phyloP scores from a whole-genome alignment of 352 stramenopile genomes.

The Saprolegnia parasitica region DNA sequence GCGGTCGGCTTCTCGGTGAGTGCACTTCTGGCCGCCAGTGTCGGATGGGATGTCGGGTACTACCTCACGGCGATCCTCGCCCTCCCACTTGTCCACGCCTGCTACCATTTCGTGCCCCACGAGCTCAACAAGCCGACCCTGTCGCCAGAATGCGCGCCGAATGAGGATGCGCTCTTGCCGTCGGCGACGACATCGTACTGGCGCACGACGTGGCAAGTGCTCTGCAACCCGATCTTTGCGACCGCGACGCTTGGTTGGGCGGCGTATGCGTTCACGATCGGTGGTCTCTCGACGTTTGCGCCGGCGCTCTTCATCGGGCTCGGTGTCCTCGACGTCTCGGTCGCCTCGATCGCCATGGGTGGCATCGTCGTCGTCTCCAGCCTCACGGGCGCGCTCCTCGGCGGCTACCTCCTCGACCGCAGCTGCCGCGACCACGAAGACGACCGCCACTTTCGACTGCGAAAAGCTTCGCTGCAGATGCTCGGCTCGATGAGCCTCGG shows the following conservation, averaged over 20 bases:
- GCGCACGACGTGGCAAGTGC: not conserved
- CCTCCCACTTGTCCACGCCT: slow-evolving; percentile 2
- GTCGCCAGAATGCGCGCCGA: not conserved
- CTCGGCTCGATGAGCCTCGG: slow-evolving; percentile 51
- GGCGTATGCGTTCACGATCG: slow-evolving; percentile 83
- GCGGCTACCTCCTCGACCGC: slow-evolving; percentile 72
- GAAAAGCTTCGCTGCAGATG: slow-evolving; percentile 52
- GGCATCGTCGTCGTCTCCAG: slow-evolving; percentile 75
- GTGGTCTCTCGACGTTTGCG: slow-evolving; percentile 79
- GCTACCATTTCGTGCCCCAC: not conserved
- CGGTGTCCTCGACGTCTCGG: slow-evolving; percentile 79
- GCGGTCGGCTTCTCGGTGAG: slow-evolving; percentile 40
- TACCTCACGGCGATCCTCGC: slow-evolving; percentile 35
- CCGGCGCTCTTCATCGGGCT: slow-evolving; percentile 87
- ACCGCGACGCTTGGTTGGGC: slow-evolving; percentile 59
- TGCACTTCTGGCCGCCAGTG: slow-evolving; percentile 25
- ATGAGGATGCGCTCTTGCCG: not conserved
- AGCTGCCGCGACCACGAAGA: slow-evolving; percentile 36
- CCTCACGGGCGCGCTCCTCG: slow-evolving; percentile 82
- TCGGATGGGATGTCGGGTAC: slow-evolving; percentile 44
- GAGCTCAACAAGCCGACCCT: slow-evolving; percentile 1
- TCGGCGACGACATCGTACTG: not conserved
- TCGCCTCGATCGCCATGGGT: slow-evolving; percentile 78
- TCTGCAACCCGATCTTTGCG: slow-evolving; percentile 44
- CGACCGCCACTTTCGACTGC: slow-evolving; percentile 33